Conservation (phyloP, 805 yeast species). For the Brettanomyces custersianus region DNA sequence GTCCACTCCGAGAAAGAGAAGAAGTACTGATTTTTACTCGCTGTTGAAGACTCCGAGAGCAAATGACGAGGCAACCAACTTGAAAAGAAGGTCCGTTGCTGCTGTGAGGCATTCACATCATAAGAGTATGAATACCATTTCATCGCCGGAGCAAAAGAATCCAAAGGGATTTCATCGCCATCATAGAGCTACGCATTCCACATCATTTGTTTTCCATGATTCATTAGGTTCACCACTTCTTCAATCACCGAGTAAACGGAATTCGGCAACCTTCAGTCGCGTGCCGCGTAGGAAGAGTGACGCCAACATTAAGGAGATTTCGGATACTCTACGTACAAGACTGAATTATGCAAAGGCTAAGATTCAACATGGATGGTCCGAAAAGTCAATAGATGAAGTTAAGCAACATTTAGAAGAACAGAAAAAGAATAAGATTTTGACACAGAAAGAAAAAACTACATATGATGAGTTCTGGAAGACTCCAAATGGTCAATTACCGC, state of each 20-base stretch:
- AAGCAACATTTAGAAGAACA: constrained; percentile 19
- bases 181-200: too few relatives aligned
- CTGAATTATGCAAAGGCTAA: constrained; percentile 28
- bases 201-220: constrained; percentile 1
- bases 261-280: neutral
- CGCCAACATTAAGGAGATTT: constrained; percentile 26
- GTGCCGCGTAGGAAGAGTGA: constrained; percentile 7
- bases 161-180: too few relatives aligned
- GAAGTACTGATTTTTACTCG: constrained; percentile 26
- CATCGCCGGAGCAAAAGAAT: too few relatives aligned
- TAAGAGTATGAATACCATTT: too few relatives aligned
- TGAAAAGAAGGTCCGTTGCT: constrained; percentile 26
- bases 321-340: constrained; percentile 27
- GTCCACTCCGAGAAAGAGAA: constrained; percentile 24
- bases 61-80: constrained; percentile 6
- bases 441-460: constrained; percentile 9
- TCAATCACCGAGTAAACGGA: neutral
- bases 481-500: constrained; percentile 18
- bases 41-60: constrained; percentile 26
- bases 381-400: constrained; percentile 21
- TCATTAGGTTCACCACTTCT: neutral
- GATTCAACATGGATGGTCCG: constrained; percentile 29
- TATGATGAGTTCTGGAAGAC: constrained; percentile 23
- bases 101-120: too few relatives aligned
- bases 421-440: constrained; percentile 9